phyloP scores from a whole-genome alignment of 164 flowering plant species.

The Vitis rotundifolia region DNA sequence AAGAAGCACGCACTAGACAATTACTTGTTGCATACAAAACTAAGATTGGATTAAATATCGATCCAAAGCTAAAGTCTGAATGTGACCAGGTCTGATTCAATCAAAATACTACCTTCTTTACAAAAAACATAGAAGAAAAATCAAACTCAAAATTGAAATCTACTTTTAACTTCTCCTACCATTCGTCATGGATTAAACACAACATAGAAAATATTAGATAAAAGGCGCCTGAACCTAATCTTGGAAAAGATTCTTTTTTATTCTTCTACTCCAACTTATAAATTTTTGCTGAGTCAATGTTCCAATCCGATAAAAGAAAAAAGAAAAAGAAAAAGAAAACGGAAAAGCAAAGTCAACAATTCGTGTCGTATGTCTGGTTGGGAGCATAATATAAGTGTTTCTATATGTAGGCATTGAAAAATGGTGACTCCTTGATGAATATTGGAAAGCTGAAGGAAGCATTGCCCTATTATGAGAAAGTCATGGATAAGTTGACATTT shows the following conservation, averaged over 20 bases:
- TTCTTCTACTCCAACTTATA: too few relatives aligned
- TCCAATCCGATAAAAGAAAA: too few relatives aligned
- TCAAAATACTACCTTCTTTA: not conserved
- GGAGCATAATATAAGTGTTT: conserved; percentile 2
- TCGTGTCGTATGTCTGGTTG: too few relatives aligned
- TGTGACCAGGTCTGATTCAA: conserved; percentile 72
- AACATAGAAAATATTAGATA: not conserved
- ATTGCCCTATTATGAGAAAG: conserved; percentile 67
- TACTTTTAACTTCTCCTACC: not conserved
- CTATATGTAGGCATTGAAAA: conserved; percentile 58
- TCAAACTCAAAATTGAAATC: not conserved
- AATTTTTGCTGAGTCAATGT: too few relatives aligned
- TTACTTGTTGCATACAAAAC: conserved; percentile 70
- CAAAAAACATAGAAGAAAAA: not conserved
- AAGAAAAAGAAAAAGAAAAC: too few relatives aligned
- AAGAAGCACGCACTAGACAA: conserved; percentile 67
- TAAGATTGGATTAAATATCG: conserved; percentile 52
- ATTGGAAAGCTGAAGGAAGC: conserved; percentile 83
- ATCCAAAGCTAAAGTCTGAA: conserved; percentile 69
- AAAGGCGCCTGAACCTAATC: not conserved
- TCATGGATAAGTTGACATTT: conserved; percentile 72
- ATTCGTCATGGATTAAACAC: not conserved
- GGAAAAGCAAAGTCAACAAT: too few relatives aligned
- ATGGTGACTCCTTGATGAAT: conserved; percentile 80
- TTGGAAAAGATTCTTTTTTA: not conserved